These are phyloP conservation scores for Jaltomata sinuosa DNA, from an alignment of 257 asterid genomes.

Conservation along the genomic window DNA sequence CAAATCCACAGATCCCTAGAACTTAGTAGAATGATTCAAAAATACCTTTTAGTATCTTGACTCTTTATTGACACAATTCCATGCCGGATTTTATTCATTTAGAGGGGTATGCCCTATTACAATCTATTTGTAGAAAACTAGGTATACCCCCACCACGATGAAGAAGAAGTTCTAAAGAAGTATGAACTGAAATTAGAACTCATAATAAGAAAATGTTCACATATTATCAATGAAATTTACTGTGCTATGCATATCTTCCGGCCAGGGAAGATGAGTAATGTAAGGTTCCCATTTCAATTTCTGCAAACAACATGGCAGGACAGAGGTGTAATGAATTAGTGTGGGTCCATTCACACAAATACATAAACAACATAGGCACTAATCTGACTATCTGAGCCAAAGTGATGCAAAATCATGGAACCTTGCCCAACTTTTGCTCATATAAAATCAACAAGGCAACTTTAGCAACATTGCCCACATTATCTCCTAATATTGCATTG, in stretches of 20 bases:
- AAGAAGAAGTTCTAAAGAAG: not conserved
- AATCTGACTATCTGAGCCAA: not conserved
- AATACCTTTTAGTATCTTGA: not conserved
- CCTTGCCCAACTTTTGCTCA: constrained; percentile 56
- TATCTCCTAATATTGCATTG: constrained; percentile 35
- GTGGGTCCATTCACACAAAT: not conserved
- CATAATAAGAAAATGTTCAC: not conserved
- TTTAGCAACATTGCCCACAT: constrained; percentile 53
- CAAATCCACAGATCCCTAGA: not conserved
- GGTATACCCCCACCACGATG: not conserved
- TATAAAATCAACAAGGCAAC: constrained; percentile 60
- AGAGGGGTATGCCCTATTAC: not conserved
- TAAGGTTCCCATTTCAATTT: constrained; percentile 77
- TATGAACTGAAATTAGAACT: not conserved
- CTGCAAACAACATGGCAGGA: constrained; percentile 1
- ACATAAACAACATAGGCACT: not conserved
- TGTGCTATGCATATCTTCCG: constrained; percentile 56
- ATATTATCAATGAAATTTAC: constrained; percentile 7
- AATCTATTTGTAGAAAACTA: not conserved
- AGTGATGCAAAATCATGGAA: not conserved
- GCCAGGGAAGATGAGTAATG: constrained; percentile 44
- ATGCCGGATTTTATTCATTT: not conserved
- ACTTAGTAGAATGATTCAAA: not conserved
- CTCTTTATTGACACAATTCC: not conserved
- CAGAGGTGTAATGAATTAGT: not conserved